phyloP scores from a whole-genome alignment of 2,329 filamentous ascomycete species.

The Apiospora malaysiana region DNA sequence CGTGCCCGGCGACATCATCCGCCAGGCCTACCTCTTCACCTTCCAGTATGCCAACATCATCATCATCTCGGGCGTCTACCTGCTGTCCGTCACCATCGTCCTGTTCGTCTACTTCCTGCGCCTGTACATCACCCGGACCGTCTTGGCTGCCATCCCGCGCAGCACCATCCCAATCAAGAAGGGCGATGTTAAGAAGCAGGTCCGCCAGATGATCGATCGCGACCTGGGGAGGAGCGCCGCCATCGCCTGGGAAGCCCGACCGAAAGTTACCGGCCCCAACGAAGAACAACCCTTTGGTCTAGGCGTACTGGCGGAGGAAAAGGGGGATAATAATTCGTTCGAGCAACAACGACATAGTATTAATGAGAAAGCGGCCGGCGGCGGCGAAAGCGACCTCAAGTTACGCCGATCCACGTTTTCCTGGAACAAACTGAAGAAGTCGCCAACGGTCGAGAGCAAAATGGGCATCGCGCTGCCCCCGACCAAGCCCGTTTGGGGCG shows the following conservation, averaged over 20 bases:
- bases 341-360: neutral
- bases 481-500: constrained; percentile 72
- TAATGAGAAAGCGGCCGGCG: constrained; percentile 21
- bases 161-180: constrained; percentile 85
- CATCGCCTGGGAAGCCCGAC: constrained; percentile 79
- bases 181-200: constrained; percentile 77
- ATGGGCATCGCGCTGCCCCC: constrained; percentile 55
- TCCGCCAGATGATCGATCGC: constrained; percentile 76
- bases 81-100: constrained; percentile 73
- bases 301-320: constrained; percentile 25
- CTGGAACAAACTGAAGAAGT: constrained; percentile 40
- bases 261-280: constrained; percentile 57
- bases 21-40: constrained; percentile 70
- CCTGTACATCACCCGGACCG: constrained; percentile 84
- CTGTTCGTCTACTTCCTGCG: constrained; percentile 80
- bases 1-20: constrained; percentile 81
- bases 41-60: constrained; percentile 79
- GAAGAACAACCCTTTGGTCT: constrained; percentile 28
- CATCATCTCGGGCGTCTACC: constrained; percentile 77
- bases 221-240: constrained; percentile 78
- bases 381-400: constrained; percentile 29
- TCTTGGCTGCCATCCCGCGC: constrained; percentile 84
- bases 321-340: constrained; percentile 21
- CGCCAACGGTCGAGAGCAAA: constrained; percentile 43
- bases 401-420: constrained; percentile 19